Evolutionary conservation across 2,329 filamentous ascomycete genomes (phyloP).

Genomic region (Apiospora kogelbergensis): DNA sequence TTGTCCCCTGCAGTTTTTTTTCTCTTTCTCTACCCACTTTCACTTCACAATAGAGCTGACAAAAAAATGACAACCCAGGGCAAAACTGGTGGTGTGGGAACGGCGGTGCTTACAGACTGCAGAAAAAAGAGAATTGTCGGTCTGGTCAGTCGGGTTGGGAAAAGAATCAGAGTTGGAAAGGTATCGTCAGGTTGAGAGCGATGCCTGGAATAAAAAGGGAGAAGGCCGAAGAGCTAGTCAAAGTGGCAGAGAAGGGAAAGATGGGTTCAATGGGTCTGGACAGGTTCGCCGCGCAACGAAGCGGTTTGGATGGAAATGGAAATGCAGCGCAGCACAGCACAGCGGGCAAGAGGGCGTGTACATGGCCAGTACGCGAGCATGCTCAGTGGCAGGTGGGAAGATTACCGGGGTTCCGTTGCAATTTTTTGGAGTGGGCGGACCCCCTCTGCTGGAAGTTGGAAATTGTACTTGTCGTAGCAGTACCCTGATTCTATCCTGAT

Average conservation of each 20-base stretch:
- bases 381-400: not conserved
- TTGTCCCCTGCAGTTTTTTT: constrained; percentile 4
- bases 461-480: not conserved
- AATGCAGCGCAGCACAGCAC: not conserved
- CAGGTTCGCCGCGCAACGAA: constrained; percentile 3
- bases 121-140: not conserved
- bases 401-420: constrained; percentile 3
- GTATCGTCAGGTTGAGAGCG: not conserved
- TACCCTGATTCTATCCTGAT: constrained; percentile 5
- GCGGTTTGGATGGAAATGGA: not conserved
- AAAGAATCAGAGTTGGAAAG: not conserved
- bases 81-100: not conserved
- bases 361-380: not conserved
- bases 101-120: not conserved
- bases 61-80: not conserved
- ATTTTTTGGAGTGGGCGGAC: constrained; percentile 10
- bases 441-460: constrained; percentile 6
- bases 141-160: not conserved
- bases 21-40: not conserved
- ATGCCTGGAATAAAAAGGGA: constrained; percentile 6
- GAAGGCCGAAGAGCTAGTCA: not conserved
- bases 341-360: not conserved
- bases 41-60: constrained; percentile 1
- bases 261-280: not conserved
- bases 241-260: not conserved